These are phyloP conservation scores for Parathielavia appendiculata DNA, from an alignment of 495 filamentous ascomycete genomes.

Conservation along the genomic window DNA sequence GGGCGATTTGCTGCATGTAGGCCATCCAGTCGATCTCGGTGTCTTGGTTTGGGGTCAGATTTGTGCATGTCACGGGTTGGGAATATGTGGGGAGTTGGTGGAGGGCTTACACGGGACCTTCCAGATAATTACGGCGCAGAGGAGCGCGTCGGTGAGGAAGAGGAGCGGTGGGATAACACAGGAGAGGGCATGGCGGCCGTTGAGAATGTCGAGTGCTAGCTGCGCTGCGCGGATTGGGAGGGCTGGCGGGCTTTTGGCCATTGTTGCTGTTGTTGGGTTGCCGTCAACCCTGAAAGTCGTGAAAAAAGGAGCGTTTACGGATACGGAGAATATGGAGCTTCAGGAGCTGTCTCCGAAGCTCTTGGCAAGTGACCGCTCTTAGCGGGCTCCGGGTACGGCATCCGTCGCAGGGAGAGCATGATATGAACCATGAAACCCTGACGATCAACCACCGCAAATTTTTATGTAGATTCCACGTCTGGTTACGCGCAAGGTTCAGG, in stretches of 20 bases:
- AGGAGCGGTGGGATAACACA: conserved; percentile 54
- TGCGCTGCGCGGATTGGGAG: conserved; percentile 15
- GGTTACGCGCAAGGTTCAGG: no score
- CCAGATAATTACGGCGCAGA: conserved; percentile 72
- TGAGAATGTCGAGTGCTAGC: conserved; percentile 37
- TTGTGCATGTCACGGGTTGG: not conserved
- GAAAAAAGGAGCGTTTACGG: no score
- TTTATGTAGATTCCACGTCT: no score
- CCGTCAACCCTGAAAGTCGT: no score
- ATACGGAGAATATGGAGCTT: no score
- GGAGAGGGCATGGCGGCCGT: conserved; percentile 38
- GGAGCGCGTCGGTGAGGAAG: conserved; percentile 64
- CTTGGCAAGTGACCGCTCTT: no score
- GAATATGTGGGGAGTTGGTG: conserved; percentile 4
- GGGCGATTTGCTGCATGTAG: conserved; percentile 88
- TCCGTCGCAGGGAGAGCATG: no score
- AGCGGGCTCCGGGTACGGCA: no score
- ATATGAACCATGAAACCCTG: no score
- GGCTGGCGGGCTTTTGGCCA: conserved; percentile 14
- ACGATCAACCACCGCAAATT: no score
- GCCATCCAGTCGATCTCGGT: conserved; percentile 98
- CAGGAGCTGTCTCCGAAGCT: no score
- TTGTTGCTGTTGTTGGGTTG: conserved; percentile 9
- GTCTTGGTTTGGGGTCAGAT: conserved; percentile 51
- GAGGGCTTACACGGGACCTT: conserved; percentile 73